Base-by-base conservation (phyloP, 2,329 filamentous ascomycete species). In the Aspergillus fumigatus region DNA sequence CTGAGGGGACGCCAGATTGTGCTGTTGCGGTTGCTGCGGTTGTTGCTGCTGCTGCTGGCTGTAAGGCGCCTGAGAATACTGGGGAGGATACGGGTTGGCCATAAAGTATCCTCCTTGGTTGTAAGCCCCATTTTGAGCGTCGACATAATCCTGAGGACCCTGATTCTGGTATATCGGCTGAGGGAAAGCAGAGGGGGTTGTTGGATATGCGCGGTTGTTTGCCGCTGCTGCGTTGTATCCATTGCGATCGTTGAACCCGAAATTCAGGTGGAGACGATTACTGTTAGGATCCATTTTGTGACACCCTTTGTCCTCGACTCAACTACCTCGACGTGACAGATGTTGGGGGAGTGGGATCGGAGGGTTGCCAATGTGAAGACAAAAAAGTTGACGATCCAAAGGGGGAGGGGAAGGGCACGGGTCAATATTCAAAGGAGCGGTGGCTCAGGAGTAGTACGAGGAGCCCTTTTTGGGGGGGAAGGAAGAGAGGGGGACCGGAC, bases 111-210 rank as follows among this genome's bases (percentile, higher is more conserved):
- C 77, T 55, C 75, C 77, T 54, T 75, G 75, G 56, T 68, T 69
- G 54, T 75, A 75, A 47, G 67, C 68, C 48, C 70, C 73, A 64
- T 75, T 76, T 54, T 75, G 75, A 52, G 75, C 71, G 61, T 83
- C 83, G 59, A 83, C 79, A 67, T 87, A 84, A 64, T 86, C 84
- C 72, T 85, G 82, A 49, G 81, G 81, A 53, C 79, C 77, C 65
- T 82, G 79, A 67, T 81, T 82, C 51, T 82, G 82, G 68, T 85
- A 87, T 72, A 96, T 89, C 59, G 92, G 92, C 77, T 97, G 93
- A 11, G 93, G 93, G 71, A 97, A 97, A 57, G 92, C 96, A 63
- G 93, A 97, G 52, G 93, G 93, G 9, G 93, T 97, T 53, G 93
- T 92, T 65, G 88, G 89, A 80, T 90, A 92, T 64, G 85, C 80